Evolutionary conservation across 176 grass and related monocot species (phyloP).

Genomic region (Eragrostis curvula): DNA sequence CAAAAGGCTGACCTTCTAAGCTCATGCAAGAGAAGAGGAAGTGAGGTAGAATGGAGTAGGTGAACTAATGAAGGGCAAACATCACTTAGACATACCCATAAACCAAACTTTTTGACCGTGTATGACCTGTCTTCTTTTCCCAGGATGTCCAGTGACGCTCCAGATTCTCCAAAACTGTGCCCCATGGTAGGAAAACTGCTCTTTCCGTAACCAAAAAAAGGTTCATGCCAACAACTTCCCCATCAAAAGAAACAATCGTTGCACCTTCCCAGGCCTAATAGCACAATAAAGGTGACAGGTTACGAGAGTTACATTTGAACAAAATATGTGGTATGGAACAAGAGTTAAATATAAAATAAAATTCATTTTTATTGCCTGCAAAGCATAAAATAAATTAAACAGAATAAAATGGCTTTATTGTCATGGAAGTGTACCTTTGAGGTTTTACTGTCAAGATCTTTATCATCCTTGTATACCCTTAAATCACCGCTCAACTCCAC

Average conservation of each 20-base stretch:
- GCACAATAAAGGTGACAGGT: background rate
- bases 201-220: background rate
- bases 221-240: slow-evolving; percentile 35
- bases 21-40: too few relatives aligned
- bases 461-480: background rate
- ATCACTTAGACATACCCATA: too few relatives aligned
- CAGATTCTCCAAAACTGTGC: background rate
- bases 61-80: too few relatives aligned
- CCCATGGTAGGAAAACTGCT: slow-evolving; percentile 9
- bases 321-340: too few relatives aligned
- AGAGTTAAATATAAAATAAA: too few relatives aligned
- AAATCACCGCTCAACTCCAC: background rate
- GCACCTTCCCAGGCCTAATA: slow-evolving; percentile 31
- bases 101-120: too few relatives aligned
- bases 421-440: slow-evolving; percentile 15
- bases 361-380: too few relatives aligned
- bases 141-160: too few relatives aligned
- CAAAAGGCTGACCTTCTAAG: too few relatives aligned
- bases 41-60: too few relatives aligned
- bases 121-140: too few relatives aligned
- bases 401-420: background rate
- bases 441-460: background rate
- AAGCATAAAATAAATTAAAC: background rate
- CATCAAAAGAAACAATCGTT: slow-evolving; percentile 22
- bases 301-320: too few relatives aligned